Percentiles rank a stretch among this genome's conserved stretches.
Evolutionary conservation across 371 early-diverging fungal genomes (phyloP).

Genomic region (Rhizopus arrhizus): DNA sequence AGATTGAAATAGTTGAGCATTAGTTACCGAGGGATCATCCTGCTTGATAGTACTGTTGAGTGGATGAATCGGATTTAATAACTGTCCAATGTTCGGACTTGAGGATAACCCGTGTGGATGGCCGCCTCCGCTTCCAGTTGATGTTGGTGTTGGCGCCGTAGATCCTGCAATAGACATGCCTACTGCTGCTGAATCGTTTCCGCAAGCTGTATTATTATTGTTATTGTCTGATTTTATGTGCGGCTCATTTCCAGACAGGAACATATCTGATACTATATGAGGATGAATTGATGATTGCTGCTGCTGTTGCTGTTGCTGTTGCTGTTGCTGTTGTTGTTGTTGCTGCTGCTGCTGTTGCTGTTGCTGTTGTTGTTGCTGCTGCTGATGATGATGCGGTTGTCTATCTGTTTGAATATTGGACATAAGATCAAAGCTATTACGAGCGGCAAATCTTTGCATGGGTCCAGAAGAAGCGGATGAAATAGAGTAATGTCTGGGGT

Average conservation of each 20-base stretch:
- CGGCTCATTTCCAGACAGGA: slow-evolving; percentile 10
- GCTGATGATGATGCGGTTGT: background rate
- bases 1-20: slow-evolving; percentile 20
- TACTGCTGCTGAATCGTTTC: background rate
- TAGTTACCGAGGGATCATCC: slow-evolving; percentile 4
- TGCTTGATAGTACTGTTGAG: slow-evolving; percentile 17
- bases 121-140: slow-evolving; percentile 1
- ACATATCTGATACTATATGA: slow-evolving; percentile 29
- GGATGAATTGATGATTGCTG: slow-evolving; percentile 21
- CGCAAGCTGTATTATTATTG: slow-evolving; percentile 5
- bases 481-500: slow-evolving; percentile 28
- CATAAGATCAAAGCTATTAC: slow-evolving; percentile 28
- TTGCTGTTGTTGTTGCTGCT: slow-evolving; percentile 12
- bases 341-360: slow-evolving; percentile 6
- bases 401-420: slow-evolving; percentile 5
- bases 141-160: background rate
- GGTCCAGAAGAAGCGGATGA: slow-evolving; percentile 25
- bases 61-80: slow-evolving; percentile 47
- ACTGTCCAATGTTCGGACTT: slow-evolving; percentile 44
- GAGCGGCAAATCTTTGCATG: slow-evolving; percentile 17
- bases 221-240: slow-evolving; percentile 11
- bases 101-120: slow-evolving; percentile 14
- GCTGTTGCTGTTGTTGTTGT: slow-evolving; percentile 1
- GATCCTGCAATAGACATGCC: slow-evolving; percentile 1
- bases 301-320: background rate